A percentile compares a stretch with the other conserved stretches of the same genome.
These are phyloP conservation scores for Hymenotorrendiella dingleyae DNA, from an alignment of 2,329 filamentous ascomycete species.

Conservation along the genomic window DNA sequence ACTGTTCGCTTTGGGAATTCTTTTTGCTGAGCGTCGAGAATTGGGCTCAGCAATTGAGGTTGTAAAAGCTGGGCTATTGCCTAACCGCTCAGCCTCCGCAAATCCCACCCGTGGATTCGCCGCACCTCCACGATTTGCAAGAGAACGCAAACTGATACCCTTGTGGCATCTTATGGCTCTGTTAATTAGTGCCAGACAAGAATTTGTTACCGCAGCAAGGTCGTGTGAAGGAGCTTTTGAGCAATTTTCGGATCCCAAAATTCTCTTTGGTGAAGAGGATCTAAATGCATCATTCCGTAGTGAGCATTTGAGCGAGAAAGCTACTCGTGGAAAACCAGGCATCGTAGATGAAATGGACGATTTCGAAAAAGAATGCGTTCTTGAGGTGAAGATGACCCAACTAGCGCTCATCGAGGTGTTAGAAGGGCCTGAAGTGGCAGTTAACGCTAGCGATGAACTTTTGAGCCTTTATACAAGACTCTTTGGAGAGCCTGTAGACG, in stretches of 20 bases:
- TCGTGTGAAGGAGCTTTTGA: slow-evolving; percentile 90
- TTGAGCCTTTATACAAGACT: slow-evolving; percentile 75
- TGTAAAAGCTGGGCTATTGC: slow-evolving; percentile 68
- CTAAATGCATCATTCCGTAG: slow-evolving; percentile 48
- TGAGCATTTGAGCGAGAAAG: slow-evolving; percentile 55
- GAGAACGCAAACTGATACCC: slow-evolving; percentile 64
- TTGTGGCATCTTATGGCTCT: slow-evolving; percentile 89
- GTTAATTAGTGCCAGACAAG: slow-evolving; percentile 78
- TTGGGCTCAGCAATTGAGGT: slow-evolving; percentile 74
- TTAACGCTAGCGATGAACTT: slow-evolving; percentile 83
- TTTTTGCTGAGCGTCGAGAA: slow-evolving; percentile 84
- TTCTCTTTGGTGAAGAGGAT: slow-evolving; percentile 61
- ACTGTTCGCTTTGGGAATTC: slow-evolving; percentile 72
- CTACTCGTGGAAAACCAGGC: slow-evolving; percentile 34
- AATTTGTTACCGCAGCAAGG: slow-evolving; percentile 72
- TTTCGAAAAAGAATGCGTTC: slow-evolving; percentile 75
- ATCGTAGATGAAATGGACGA: slow-evolving; percentile 75
- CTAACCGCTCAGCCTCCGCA: slow-evolving; percentile 45
- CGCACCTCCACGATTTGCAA: slow-evolving; percentile 35
- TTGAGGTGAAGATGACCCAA: slow-evolving; percentile 97
- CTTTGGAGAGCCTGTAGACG: slow-evolving; percentile 58
- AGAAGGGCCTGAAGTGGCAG: slow-evolving; percentile 77
- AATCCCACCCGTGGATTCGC: slow-evolving; percentile 23
- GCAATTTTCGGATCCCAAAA: slow-evolving; percentile 68
- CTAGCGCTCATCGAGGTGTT: slow-evolving; percentile 75